These are phyloP conservation scores for Eucalyptus viminalis DNA, from an alignment of 345 rosid species.

Conservation along the genomic window DNA sequence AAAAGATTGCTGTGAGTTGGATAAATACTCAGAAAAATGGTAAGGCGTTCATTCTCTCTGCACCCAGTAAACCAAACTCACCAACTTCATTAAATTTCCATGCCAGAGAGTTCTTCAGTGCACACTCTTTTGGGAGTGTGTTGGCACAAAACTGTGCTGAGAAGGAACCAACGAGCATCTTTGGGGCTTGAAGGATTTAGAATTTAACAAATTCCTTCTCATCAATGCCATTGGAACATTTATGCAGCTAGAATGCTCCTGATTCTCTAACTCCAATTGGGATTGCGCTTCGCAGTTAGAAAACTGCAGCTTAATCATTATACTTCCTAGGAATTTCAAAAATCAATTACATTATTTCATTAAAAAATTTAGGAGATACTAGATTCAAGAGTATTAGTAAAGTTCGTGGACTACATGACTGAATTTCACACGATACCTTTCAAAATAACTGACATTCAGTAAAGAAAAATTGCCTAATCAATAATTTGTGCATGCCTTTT, in stretches of 20 bases:
- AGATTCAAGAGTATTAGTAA: not conserved
- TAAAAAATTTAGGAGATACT: not conserved
- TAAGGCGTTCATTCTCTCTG: conserved; percentile 2
- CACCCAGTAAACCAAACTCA: not conserved
- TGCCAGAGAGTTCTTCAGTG: not conserved
- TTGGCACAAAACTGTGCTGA: not conserved
- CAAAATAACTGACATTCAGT: not conserved
- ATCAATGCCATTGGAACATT: not conserved
- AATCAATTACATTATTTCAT: not conserved
- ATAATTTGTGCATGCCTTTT: not conserved
- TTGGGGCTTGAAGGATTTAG: not conserved
- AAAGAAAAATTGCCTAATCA: not conserved
- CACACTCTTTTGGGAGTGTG: not conserved
- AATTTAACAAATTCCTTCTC: not conserved
- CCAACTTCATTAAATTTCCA: not conserved
- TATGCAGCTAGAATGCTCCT: not conserved
- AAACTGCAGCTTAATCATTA: not conserved
- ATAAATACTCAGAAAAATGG: conserved; percentile 68
- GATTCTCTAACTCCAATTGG: not conserved
- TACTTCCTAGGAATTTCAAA: not conserved
- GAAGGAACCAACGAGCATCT: not conserved
- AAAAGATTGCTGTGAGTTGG: conserved; percentile 61
- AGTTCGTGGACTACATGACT: not conserved
- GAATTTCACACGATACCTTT: not conserved
- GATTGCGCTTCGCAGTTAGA: not conserved